Evolutionary conservation across 805 yeast genomes (phyloP), one percentile per base, ranked within the genome.

Genomic region (Pichia nakasei): DNA sequence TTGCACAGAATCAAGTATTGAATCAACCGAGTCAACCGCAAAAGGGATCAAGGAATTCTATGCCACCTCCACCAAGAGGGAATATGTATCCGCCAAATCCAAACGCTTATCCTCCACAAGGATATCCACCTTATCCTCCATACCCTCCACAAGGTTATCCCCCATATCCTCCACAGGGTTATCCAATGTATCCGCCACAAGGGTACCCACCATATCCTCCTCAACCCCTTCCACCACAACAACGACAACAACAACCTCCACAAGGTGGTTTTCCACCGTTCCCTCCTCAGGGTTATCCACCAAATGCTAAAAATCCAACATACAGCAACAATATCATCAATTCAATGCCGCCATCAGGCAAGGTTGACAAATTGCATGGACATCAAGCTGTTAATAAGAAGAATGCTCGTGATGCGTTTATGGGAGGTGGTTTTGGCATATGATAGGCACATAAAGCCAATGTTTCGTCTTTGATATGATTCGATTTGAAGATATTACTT

Each of bases 371-470:
- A 49, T 52, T 72, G 8, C 78, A 73, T 51, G 73, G 73, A 20
- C 66, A 64, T 9, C 57, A 54, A 22, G 52, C 56, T 12, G 55
- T 58, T 21, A 75, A 75, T 52, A 77, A 80, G 53, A 80, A 76
- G 35, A 68, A 72, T 42, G 67, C 83, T 37, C 70, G 87, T 52
- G 72, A 77, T 41, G 85, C 85, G 2, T 69, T 83, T 39, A 73
- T 75, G 54, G 77, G 75, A 45, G 84, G 83, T 26, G 72, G 72
- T 43, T 83, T 82, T 63, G 91, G 91, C 38, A 80, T 83, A 13
- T 33, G 33, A 8, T n/a, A n/a, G n/a, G n/a, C n/a, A n/a, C n/a
- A n/a, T n/a, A n/a, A n/a, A n/a, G n/a, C n/a, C n/a, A n/a, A n/a
- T n/a, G n/a, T n/a, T n/a, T n/a, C n/a, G n/a, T n/a, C n/a, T n/a